These are phyloP conservation scores for Antarctomyces pellizariae DNA, from an alignment of 495 filamentous ascomycete genomes.

Conservation along the genomic window DNA sequence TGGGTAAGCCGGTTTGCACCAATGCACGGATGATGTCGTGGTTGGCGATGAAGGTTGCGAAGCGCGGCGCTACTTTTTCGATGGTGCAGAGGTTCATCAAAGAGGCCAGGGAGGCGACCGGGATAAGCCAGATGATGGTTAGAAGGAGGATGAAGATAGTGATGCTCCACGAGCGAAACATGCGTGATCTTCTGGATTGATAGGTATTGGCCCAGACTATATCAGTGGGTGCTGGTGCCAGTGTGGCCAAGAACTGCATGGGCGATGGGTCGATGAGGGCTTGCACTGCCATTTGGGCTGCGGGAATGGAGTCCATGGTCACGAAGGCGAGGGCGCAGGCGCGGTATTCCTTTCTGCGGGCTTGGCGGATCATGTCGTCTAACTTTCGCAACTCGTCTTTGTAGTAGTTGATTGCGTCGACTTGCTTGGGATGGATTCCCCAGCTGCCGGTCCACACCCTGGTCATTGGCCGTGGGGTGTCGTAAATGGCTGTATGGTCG, in stretches of 20 bases:
- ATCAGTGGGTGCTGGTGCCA: constrained; percentile 70
- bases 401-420: constrained; percentile 87
- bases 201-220: constrained; percentile 91
- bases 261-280: constrained; percentile 77
- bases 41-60: constrained; percentile 38
- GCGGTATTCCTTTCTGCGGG: constrained; percentile 52
- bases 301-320: constrained; percentile 87
- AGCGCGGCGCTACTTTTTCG: constrained; percentile 39
- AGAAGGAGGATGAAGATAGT: constrained; percentile 61
- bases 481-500: constrained; percentile 7
- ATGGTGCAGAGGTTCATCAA: constrained; percentile 60
- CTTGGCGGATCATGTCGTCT: constrained; percentile 49
- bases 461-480: constrained; percentile 35
- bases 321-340: constrained; percentile 78
- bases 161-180: constrained; percentile 56
- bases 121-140: constrained; percentile 71
- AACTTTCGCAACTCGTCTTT: constrained; percentile 62
- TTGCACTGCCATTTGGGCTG: constrained; percentile 83
- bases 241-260: constrained; percentile 58
- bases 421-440: constrained; percentile 41
- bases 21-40: constrained; percentile 49
- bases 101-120: constrained; percentile 60
- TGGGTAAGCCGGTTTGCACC: constrained; percentile 73
- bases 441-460: constrained; percentile 64
- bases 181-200: constrained; percentile 45